Conservation (phyloP, 2,329 filamentous ascomycete genomes). For the Trichoderma sp. region DNA sequence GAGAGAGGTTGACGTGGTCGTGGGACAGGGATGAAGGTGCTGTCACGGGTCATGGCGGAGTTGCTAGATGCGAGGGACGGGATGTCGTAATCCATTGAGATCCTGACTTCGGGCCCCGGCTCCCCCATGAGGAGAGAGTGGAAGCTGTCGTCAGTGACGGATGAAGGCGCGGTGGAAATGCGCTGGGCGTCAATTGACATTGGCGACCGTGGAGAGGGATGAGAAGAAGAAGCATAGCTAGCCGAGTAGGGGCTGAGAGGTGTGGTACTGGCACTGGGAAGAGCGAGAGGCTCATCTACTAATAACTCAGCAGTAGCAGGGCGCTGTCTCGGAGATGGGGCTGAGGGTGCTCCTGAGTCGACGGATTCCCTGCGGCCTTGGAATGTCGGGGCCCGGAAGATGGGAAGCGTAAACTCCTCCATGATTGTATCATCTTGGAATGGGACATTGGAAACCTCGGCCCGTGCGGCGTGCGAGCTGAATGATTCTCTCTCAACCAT, state of each 20-base stretch:
- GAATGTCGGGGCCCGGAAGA: conserved; percentile 40
- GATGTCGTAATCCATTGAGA: conserved; percentile 68
- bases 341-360: conserved; percentile 41
- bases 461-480: conserved; percentile 37
- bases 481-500: conserved; percentile 40
- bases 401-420: conserved; percentile 45
- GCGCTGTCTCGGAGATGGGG: conserved; percentile 42
- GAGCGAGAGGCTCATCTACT: conserved; percentile 47
- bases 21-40: conserved; percentile 47
- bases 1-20: conserved; percentile 49
- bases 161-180: conserved; percentile 73
- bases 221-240: conserved; percentile 61
- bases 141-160: conserved; percentile 67
- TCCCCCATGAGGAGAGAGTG: conserved; percentile 71
- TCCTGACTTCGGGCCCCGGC: conserved; percentile 67
- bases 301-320: conserved; percentile 47
- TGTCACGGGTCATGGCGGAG: conserved; percentile 73
- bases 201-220: conserved; percentile 65
- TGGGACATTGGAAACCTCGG: conserved; percentile 49
- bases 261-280: conserved; percentile 44
- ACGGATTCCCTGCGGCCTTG: conserved; percentile 35
- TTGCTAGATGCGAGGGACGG: conserved; percentile 73
- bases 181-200: conserved; percentile 70
- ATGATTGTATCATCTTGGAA: conserved; percentile 52
- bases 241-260: conserved; percentile 66